Conservation (phyloP, 2,329 filamentous ascomycete genomes). For the Aurifilum marmelostoma region DNA sequence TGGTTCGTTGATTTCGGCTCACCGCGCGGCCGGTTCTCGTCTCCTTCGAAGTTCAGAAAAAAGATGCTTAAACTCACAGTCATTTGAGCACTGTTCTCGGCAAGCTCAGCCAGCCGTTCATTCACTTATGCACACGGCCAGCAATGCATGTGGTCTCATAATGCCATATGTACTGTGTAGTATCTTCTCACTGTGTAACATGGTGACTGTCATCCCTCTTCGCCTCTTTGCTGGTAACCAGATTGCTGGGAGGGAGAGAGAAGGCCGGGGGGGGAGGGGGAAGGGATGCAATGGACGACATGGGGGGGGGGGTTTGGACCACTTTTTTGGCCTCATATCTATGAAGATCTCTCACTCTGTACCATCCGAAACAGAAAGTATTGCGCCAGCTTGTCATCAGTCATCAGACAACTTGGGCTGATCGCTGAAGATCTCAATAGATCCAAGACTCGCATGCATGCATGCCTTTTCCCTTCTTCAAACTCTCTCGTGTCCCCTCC, state of each 20-base stretch:
- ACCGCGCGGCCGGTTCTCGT: constrained; percentile 10
- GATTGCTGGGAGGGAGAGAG: background rate
- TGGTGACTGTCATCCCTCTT: too few relatives aligned
- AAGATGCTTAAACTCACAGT: constrained; percentile 24
- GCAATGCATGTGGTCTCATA: too few relatives aligned
- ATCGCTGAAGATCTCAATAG: background rate
- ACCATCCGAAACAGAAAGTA: background rate
- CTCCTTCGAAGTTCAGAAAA: constrained; percentile 21
- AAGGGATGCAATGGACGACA: background rate
- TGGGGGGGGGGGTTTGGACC: background rate
- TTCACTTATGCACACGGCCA: too few relatives aligned
- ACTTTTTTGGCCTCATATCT: background rate
- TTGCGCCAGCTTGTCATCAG: background rate
- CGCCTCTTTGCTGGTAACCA: background rate
- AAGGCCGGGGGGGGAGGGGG: too few relatives aligned
- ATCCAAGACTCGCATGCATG: background rate
- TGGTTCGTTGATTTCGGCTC: constrained; percentile 10
- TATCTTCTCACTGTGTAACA: too few relatives aligned
- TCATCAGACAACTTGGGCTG: background rate
- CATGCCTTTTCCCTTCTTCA: background rate
- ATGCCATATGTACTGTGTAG: too few relatives aligned
- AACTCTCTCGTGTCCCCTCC: background rate
- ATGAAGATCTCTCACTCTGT: background rate
- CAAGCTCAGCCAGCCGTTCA: too few relatives aligned
- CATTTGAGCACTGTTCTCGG: background rate